phyloP scores from a whole-genome alignment of 1,284 basidiomycete genomes.

The Sporisorium graminicola region DNA sequence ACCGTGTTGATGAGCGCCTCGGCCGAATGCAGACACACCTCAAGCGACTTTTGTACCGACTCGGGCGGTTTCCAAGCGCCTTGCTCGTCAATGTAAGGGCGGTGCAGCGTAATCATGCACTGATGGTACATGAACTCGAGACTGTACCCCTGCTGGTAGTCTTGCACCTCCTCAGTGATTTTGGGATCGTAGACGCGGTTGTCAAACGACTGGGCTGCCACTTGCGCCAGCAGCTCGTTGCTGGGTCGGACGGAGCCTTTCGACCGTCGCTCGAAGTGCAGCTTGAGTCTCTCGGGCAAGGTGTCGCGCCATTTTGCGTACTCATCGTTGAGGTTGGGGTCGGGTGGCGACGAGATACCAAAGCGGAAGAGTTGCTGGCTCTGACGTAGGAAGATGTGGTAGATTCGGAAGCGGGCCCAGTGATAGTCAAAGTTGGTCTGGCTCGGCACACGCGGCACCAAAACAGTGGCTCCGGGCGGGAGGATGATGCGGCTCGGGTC shows the following conservation, averaged over 20 bases:
- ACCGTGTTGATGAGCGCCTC: constrained; percentile 54
- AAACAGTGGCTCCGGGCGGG: constrained; percentile 42
- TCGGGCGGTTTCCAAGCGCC: constrained; percentile 54
- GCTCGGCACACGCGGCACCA: constrained; percentile 42
- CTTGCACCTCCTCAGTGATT: constrained; percentile 43
- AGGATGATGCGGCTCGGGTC: constrained; percentile 48
- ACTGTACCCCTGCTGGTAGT: constrained; percentile 53
- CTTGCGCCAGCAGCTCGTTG: constrained; percentile 32
- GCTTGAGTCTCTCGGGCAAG: constrained; percentile 47
- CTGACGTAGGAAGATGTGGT: constrained; percentile 53
- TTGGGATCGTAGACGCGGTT: constrained; percentile 45
- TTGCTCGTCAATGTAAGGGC: constrained; percentile 60
- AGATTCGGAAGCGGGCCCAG: constrained; percentile 52
- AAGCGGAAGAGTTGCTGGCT: constrained; percentile 57
- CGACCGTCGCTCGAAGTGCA: constrained; percentile 42
- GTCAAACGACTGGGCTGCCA: constrained; percentile 24
- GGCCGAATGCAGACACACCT: constrained; percentile 54
- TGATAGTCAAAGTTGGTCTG: constrained; percentile 56
- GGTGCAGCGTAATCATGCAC: constrained; percentile 55
- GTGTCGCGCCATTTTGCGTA: constrained; percentile 52
- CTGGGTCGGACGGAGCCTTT: constrained; percentile 42
- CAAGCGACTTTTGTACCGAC: constrained; percentile 54
- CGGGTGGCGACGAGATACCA: constrained; percentile 48
- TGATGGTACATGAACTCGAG: constrained; percentile 58
- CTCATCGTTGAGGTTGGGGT: constrained; percentile 46